Evolutionary conservation across 176 grass and related monocot species (phyloP).

Genomic region (Chloris gayana): DNA sequence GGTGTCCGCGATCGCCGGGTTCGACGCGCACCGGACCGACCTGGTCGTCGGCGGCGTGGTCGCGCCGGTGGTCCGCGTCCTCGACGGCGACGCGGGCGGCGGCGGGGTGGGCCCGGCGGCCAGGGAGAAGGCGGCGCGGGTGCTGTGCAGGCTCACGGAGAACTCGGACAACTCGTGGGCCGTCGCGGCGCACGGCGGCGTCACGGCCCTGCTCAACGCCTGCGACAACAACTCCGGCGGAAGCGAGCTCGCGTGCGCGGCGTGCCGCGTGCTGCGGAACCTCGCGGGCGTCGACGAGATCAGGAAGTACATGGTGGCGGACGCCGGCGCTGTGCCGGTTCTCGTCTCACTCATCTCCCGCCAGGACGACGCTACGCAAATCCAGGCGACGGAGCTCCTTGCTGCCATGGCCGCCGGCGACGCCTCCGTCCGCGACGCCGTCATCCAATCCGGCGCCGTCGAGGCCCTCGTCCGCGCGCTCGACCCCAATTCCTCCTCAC

Average conservation of each 20-base stretch:
- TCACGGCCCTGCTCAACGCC: slow-evolving; percentile 60
- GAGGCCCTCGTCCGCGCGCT: slow-evolving; percentile 57
- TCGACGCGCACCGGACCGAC: slow-evolving; percentile 53
- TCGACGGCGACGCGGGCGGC: slow-evolving; percentile 49
- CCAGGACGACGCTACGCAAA: slow-evolving; percentile 47
- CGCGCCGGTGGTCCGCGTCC: slow-evolving; percentile 55
- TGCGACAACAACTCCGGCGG: slow-evolving; percentile 40
- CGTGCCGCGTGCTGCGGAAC: slow-evolving; percentile 72
- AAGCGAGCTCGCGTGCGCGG: slow-evolving; percentile 51
- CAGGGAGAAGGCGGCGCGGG: slow-evolving; percentile 61
- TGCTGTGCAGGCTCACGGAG: slow-evolving; percentile 76
- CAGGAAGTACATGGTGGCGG: slow-evolving; percentile 70
- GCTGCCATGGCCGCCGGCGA: slow-evolving; percentile 52
- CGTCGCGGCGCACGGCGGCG: slow-evolving; percentile 88
- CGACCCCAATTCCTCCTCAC: slow-evolving; percentile 28
- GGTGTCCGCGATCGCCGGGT: slow-evolving; percentile 52
- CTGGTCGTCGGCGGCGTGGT: slow-evolving; percentile 64
- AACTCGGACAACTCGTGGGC: slow-evolving; percentile 94
- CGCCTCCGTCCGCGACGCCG: neutral
- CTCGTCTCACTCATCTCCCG: slow-evolving; percentile 49
- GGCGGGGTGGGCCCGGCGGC: slow-evolving; percentile 14
- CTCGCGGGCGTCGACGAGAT: slow-evolving; percentile 80
- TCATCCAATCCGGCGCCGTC: slow-evolving; percentile 45
- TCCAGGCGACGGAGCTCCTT: slow-evolving; percentile 74
- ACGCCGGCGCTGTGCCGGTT: slow-evolving; percentile 56